Percentiles rank a stretch among this genome's conserved stretches.
Evolutionary conservation across 2,329 filamentous ascomycete genomes (phyloP).

Genomic region (Zymoseptoria tritici): DNA sequence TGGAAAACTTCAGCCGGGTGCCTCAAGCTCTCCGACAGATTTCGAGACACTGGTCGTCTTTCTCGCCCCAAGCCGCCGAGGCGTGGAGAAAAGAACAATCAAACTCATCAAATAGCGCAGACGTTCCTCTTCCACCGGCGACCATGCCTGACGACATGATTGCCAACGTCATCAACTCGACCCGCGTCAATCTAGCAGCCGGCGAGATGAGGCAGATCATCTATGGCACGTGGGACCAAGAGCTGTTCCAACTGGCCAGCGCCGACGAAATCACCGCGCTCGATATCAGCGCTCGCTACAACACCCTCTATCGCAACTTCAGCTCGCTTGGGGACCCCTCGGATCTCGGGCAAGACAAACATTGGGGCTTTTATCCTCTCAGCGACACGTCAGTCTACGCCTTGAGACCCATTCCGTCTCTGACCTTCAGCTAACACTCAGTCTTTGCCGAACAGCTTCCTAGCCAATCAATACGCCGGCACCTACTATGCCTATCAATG

Average conservation of each 20-base stretch:
- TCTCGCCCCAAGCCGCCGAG: background rate
- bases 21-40: conserved; percentile 2
- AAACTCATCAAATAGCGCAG: background rate
- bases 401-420: too few relatives aligned
- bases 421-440: too few relatives aligned
- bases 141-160: background rate
- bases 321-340: too few relatives aligned
- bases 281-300: background rate
- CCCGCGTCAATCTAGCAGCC: background rate
- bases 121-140: background rate
- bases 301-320: background rate
- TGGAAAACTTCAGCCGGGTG: conserved; percentile 7
- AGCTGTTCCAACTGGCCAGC: background rate
- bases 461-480: too few relatives aligned
- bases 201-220: background rate
- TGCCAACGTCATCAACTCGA: background rate
- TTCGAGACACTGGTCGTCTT: conserved; percentile 7
- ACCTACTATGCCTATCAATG: background rate
- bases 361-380: too few relatives aligned
- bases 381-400: too few relatives aligned
- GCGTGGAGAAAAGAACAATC: conserved; percentile 3
- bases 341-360: too few relatives aligned
- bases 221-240: background rate
- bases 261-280: background rate
- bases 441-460: too few relatives aligned